Evolutionary conservation across 805 yeast species (phyloP).

Genomic region (Candida coleopterorum): DNA sequence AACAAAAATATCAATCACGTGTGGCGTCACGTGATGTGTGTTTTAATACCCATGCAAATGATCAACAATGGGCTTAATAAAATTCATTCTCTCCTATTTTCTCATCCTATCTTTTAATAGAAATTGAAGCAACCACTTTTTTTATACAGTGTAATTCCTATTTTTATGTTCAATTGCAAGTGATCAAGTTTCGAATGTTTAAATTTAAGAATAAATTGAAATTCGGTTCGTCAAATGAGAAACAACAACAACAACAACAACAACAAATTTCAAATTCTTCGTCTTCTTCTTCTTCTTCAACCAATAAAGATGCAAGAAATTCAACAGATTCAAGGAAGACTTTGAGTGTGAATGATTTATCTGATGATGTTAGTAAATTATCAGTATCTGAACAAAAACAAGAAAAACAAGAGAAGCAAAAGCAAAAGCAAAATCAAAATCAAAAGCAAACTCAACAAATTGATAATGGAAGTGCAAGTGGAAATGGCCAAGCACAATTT

Average conservation of each 20-base stretch:
- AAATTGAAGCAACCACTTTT: not conserved
- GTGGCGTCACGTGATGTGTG: no score
- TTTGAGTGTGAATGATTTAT: constrained; percentile 16
- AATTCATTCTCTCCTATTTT: no score
- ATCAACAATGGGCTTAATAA: no score
- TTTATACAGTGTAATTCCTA: not conserved
- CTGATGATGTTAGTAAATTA: constrained; percentile 21
- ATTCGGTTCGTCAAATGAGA: constrained; percentile 20
- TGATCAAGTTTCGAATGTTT: constrained; percentile 16
- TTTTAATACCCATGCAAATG: no score
- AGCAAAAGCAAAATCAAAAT: not conserved
- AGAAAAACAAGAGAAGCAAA: constrained; percentile 1
- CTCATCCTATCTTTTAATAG: not conserved
- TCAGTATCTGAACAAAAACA: constrained; percentile 3
- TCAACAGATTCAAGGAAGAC: constrained; percentile 21
- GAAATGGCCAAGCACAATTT: no score
- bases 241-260: not conserved
- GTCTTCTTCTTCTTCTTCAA: not conserved
- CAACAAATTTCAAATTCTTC: not conserved
- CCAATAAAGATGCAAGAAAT: constrained; percentile 1
- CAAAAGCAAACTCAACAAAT: not conserved
- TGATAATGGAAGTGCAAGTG: constrained; percentile 11
- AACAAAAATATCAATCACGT: not conserved
- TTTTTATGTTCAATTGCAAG: not conserved
- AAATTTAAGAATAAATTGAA: constrained; percentile 31